Evolutionary conservation across 768 basidiomycete genomes (phyloP), one percentile per base, ranked within the genome.

Genomic region (Udeniomyces megalosporus): DNA sequence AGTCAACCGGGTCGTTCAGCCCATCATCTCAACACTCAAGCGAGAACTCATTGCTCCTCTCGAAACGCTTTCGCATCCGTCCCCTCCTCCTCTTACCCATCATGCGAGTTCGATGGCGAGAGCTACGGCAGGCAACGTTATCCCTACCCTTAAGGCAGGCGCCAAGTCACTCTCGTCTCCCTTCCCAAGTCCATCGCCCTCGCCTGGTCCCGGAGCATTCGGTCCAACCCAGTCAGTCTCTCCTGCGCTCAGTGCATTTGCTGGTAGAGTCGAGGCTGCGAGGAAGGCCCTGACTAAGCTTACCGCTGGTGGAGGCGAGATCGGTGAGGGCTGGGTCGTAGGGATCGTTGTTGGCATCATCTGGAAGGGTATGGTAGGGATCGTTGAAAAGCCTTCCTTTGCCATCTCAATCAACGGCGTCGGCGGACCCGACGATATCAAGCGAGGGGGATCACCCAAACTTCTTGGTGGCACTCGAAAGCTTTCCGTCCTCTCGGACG

Each of bases 291-390:
- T 65, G 24, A 52, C 51, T 35, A 54, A 48, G 51, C 46, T 65
- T n/a, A 38, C 58, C 2, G 15, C 35, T 11, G 54, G 54, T 14
- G 58, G 58, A 34, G 51, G 58, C 20, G 58, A 59, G 44, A 56
- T 35, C 0, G 63, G 63, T 12, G 63, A 65, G 35, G 58, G 52
- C 10, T 65, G 63, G 63, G 58, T 56, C 28, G 58, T 60, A 28
- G 57, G 58, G 20, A 49, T 65, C 34, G 57, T 58, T 26, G 63
- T 60, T n/a, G 42, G 56, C 1, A 49, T 51, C 2, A 59, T 55
- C 26, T 65, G 63, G 63, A 46, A 34, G 46, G 63, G 63, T 3
- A 65, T 65, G 63, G 49, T 60, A 10, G 38, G 28, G 24, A 38
- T 65, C 58, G 63, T 65, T 34, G 63, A 65, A 45, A 35, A 58